Conservation (phyloP, 2,329 filamentous ascomycete genomes). For the Cylindrodendrum hubeiense region DNA sequence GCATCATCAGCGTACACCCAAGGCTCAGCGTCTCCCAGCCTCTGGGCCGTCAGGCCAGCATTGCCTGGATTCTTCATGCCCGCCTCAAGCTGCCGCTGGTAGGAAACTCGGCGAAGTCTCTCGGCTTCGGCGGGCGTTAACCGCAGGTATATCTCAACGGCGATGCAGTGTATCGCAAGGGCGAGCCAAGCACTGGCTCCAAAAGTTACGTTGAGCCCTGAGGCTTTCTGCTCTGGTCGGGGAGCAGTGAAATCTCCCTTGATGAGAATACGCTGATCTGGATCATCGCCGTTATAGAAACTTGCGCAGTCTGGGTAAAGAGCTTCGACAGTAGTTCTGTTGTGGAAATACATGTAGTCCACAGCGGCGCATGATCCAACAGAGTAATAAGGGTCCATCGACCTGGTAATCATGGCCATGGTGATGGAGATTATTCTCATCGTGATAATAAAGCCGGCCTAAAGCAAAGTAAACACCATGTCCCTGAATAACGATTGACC, state of each 20-base stretch:
- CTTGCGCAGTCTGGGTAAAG: constrained; percentile 60
- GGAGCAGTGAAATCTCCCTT: constrained; percentile 47
- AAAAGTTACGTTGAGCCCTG: constrained; percentile 61
- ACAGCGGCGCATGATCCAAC: constrained; percentile 62
- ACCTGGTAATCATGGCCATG: constrained; percentile 53
- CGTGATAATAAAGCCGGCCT: constrained; percentile 66
- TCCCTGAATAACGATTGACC: background rate
- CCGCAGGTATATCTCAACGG: constrained; percentile 61
- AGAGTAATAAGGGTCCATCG: constrained; percentile 40
- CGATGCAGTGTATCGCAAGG: constrained; percentile 62
- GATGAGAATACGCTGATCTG: constrained; percentile 39
- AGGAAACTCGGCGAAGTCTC: constrained; percentile 66
- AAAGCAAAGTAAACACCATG: background rate
- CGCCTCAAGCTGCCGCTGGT: constrained; percentile 66
- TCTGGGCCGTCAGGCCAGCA: constrained; percentile 56
- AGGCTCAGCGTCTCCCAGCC: constrained; percentile 33
- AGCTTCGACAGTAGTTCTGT: constrained; percentile 43
- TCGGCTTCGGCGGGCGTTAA: constrained; percentile 67
- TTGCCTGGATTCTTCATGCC: constrained; percentile 63
- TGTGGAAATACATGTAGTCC: constrained; percentile 51
- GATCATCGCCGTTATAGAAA: constrained; percentile 48
- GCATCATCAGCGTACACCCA: constrained; percentile 22
- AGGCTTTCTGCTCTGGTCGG: constrained; percentile 49
- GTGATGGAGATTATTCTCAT: constrained; percentile 62
- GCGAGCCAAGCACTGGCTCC: constrained; percentile 67